A percentile compares a stretch with the other conserved stretches of the same genome.
phyloP scores from a whole-genome alignment of 345 rosid genomes.

The Pugionium cornutum region DNA sequence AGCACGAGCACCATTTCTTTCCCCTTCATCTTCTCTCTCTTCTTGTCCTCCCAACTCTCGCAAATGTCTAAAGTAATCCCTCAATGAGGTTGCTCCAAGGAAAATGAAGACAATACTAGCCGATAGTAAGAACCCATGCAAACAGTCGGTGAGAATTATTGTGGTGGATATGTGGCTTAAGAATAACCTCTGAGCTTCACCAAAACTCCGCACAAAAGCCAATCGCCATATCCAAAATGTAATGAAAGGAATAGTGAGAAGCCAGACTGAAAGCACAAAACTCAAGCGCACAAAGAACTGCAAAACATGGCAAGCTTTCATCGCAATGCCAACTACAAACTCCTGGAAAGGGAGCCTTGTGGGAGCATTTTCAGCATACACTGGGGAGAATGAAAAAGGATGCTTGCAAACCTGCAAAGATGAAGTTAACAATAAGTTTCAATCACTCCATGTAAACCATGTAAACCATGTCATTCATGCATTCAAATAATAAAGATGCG shows the following conservation, averaged over 20 bases:
- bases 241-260: conserved; percentile 88
- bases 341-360: conserved; percentile 98
- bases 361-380: conserved; percentile 96
- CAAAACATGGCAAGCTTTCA: conserved; percentile 92
- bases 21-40: conserved; percentile 94
- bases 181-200: conserved; percentile 91
- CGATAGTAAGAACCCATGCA: conserved; percentile 96
- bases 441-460: neutral
- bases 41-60: conserved; percentile 95
- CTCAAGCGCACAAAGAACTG: conserved; percentile 91
- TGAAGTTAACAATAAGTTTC: conserved; percentile 10
- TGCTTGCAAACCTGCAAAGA: conserved; percentile 85
- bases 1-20: conserved; percentile 87
- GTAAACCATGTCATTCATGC: neutral
- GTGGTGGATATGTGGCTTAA: conserved; percentile 87
- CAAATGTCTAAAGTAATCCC: conserved; percentile 94
- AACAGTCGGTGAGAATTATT: conserved; percentile 87
- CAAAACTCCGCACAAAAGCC: conserved; percentile 91
- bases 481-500: neutral
- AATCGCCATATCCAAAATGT: conserved; percentile 97
- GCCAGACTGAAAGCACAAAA: conserved; percentile 96
- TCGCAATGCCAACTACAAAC: conserved; percentile 89
- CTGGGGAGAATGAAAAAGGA: conserved; percentile 94
- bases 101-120: conserved; percentile 97
- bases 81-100: conserved; percentile 92